Percentiles rank a stretch among this genome's conserved stretches.
Evolutionary conservation across 371 early-diverging fungal species (phyloP).

Genomic region (Zopfochytrium polystomum): DNA sequence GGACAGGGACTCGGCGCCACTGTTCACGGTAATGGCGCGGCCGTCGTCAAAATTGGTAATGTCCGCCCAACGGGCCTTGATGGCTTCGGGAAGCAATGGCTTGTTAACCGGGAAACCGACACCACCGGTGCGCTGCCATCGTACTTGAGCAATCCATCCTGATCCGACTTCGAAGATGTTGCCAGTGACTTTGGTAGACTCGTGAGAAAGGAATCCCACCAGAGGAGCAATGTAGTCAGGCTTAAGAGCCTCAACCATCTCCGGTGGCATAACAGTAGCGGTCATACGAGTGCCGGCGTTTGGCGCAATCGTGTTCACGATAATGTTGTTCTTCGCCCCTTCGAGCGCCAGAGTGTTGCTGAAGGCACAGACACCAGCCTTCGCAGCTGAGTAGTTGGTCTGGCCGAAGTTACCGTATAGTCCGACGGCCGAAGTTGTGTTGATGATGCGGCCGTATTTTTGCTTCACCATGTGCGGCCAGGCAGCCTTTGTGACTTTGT

Average conservation of each 20-base stretch:
- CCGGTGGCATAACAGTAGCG: slow-evolving; percentile 74
- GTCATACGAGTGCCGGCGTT: slow-evolving; percentile 80
- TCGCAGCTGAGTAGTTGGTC: slow-evolving; percentile 85
- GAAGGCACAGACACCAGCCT: slow-evolving; percentile 68
- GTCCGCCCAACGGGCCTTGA: slow-evolving; percentile 61
- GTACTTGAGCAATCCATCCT: slow-evolving; percentile 68
- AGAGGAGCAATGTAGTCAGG: slow-evolving; percentile 80
- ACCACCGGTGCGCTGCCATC: slow-evolving; percentile 71
- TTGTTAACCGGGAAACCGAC: slow-evolving; percentile 60
- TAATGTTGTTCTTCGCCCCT: slow-evolving; percentile 65
- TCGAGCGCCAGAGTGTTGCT: slow-evolving; percentile 73
- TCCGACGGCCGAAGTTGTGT: slow-evolving; percentile 91
- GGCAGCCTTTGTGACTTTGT: slow-evolving; percentile 68
- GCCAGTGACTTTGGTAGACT: slow-evolving; percentile 53
- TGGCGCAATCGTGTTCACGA: slow-evolving; percentile 71
- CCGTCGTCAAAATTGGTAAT: slow-evolving; percentile 93
- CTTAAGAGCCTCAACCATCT: slow-evolving; percentile 74
- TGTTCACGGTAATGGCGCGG: slow-evolving; percentile 77
- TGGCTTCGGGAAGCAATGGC: slow-evolving; percentile 61
- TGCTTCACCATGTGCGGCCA: slow-evolving; percentile 73
- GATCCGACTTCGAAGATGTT: slow-evolving; percentile 71
- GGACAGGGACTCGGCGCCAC: slow-evolving; percentile 73
- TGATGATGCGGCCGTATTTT: slow-evolving; percentile 62
- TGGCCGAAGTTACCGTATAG: slow-evolving; percentile 99
- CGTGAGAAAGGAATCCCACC: slow-evolving; percentile 65